Conservation (phyloP, 1,284 basidiomycete species). For the Exsudoporus floridanus region DNA sequence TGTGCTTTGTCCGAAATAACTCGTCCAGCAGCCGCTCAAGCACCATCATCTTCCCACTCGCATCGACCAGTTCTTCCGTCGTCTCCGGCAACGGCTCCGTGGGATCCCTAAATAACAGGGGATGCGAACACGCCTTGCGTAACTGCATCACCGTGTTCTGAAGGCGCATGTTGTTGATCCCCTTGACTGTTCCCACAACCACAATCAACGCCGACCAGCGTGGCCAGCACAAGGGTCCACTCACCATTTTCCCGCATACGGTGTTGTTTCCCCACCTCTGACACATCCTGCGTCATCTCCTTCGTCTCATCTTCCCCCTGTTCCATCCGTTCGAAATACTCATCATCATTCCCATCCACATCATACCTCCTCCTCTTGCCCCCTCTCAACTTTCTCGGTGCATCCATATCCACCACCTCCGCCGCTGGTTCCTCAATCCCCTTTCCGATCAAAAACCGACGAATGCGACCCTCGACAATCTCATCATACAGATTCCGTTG, state of each 20-base stretch:
- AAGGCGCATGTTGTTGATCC: slow-evolving; percentile 88
- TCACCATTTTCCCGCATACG: slow-evolving; percentile 59
- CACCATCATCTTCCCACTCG: slow-evolving; percentile 96
- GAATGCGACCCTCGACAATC: slow-evolving; percentile 66
- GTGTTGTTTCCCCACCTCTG: slow-evolving; percentile 52
- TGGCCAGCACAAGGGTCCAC: background rate
- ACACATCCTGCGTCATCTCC: slow-evolving; percentile 41
- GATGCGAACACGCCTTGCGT: slow-evolving; percentile 92
- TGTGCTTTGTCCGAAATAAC: slow-evolving; percentile 82
- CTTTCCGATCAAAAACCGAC: slow-evolving; percentile 59
- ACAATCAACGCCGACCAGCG: slow-evolving; percentile 1
- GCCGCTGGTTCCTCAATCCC: slow-evolving; percentile 27
- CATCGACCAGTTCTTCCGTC: slow-evolving; percentile 72
- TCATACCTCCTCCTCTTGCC: slow-evolving; percentile 32
- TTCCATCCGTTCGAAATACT: slow-evolving; percentile 68
- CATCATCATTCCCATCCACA: slow-evolving; percentile 57
- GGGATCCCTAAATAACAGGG: slow-evolving; percentile 87
- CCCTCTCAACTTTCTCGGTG: slow-evolving; percentile 35
- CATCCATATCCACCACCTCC: slow-evolving; percentile 28
- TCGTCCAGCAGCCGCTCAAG: slow-evolving; percentile 85
- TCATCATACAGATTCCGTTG: slow-evolving; percentile 87
- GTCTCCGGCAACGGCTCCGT: slow-evolving; percentile 53
- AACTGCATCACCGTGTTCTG: slow-evolving; percentile 96
- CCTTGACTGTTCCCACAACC: slow-evolving; percentile 53
- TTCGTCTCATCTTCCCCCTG: slow-evolving; percentile 42